Evolutionary conservation across 116 monocot species (phyloP), one percentile per base, ranked within the genome.

Genomic region (Dioscorea cayenensis): DNA sequence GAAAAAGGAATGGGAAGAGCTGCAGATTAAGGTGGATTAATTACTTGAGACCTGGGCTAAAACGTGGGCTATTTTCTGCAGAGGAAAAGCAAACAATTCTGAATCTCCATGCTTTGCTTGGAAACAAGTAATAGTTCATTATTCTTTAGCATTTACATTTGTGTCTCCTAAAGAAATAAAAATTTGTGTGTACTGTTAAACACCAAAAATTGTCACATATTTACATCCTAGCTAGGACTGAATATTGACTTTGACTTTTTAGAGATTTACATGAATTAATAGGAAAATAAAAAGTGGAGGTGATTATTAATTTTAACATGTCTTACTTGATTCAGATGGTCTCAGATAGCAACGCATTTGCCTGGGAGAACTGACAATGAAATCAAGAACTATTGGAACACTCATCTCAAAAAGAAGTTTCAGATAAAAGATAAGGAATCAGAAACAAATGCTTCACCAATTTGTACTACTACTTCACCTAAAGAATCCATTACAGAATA

Each of bases 301-400:
- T 43, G 2, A 43, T 43, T 43, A 43, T 32, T 32, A 32, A 32
- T 32, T 6, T 43, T 43, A 43, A 43, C 43, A 43, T 43, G 43
- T 12, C 43, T 43, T 59, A 49, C 2, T 49, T 51, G 23, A n/a
- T 43, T 22, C 72, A 81, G 81, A 67, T 81, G 81, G 81, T 76
- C 73, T 55, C 81, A 81, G 68, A 81, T 81, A 68, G 76, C 81
- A 63, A 76, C 37, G 64, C 68, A 77, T 73, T n/a, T 81, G 27
- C 81, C 81, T 3, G 81, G 81, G 60, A 81, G 81, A 66, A 81
- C 81, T 10, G 80, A 80, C 25, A 80, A 80, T 68, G 80, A 80
- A 58, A 64, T 79, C 23, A 79, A 79, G 79, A 79, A 79, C 64
- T 55, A 79, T 49, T 79, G 74, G 73, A 73, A 79, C 28, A 74